Conservation (phyloP, 371 early-diverging fungal species). For the Sporodiniella umbellata region DNA sequence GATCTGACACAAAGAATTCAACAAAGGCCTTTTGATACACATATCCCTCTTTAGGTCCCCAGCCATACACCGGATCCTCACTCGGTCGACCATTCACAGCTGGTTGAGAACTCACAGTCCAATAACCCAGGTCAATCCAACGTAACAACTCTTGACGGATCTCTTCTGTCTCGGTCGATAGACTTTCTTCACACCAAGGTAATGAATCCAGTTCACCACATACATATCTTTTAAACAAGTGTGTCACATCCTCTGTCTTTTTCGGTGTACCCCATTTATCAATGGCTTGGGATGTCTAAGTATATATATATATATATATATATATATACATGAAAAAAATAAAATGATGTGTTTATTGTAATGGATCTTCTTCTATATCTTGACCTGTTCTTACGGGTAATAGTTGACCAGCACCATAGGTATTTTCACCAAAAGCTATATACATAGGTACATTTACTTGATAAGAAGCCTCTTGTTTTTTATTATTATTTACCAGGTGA, state of each 20-base stretch:
- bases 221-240: conserved; percentile 76
- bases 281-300: conserved; percentile 19
- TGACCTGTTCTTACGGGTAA: conserved; percentile 37
- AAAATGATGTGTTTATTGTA: too few relatives aligned
- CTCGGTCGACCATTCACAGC: conserved; percentile 90
- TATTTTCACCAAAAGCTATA: conserved; percentile 43
- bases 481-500: conserved; percentile 67
- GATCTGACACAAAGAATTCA: conserved; percentile 90
- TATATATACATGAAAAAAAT: too few relatives aligned
- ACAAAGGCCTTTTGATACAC: conserved; percentile 97
- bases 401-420: conserved; percentile 72
- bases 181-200: conserved; percentile 88
- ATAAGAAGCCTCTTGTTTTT: too few relatives aligned
- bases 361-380: too few relatives aligned
- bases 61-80: conserved; percentile 79
- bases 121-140: conserved; percentile 75
- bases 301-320: not conserved
- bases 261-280: conserved; percentile 78
- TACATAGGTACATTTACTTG: conserved; percentile 33
- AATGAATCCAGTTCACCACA: conserved; percentile 64
- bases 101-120: conserved; percentile 96
- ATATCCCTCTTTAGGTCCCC: conserved; percentile 97
- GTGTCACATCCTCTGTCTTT: conserved; percentile 56
- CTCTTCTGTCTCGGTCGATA: conserved; percentile 74
- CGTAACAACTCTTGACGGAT: conserved; percentile 63